These are phyloP conservation scores for Dysphania ambrosioides DNA, from an alignment of 148 eudicot species.

Conservation along the genomic window DNA sequence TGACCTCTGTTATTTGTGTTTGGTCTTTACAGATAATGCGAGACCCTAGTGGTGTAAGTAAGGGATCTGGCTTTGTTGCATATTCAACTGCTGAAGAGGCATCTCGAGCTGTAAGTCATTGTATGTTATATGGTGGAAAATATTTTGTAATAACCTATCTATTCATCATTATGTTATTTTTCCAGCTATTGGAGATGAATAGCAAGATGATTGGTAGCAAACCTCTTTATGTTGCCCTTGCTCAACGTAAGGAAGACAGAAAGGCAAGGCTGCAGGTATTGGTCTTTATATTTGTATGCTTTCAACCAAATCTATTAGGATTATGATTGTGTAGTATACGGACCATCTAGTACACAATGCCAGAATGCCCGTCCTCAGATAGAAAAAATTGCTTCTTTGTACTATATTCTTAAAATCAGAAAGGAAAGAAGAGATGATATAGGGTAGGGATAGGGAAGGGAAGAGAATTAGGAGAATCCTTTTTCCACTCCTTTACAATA, in stretches of 20 bases:
- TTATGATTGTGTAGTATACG: neutral
- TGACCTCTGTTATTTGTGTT: neutral
- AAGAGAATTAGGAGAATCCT: neutral
- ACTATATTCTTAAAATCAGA: neutral
- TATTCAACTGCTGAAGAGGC: slow-evolving; percentile 88
- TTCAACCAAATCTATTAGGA: neutral
- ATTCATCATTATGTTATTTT: slow-evolving; percentile 7
- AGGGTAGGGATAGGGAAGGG: neutral
- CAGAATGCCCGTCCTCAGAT: neutral
- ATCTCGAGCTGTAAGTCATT: slow-evolving; percentile 75
- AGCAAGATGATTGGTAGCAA: slow-evolving; percentile 77
- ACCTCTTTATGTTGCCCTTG: slow-evolving; percentile 89
- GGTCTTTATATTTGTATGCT: neutral
- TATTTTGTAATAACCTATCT: neutral
- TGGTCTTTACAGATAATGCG: slow-evolving; percentile 66
- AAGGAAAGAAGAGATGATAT: neutral
- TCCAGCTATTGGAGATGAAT: slow-evolving; percentile 77
- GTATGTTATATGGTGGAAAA: neutral
- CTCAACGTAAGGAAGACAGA: slow-evolving; percentile 89
- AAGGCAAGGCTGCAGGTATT: slow-evolving; percentile 78
- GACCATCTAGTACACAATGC: neutral
- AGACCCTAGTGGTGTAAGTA: slow-evolving; percentile 76
- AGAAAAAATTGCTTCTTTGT: neutral
- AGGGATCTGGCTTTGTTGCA: slow-evolving; percentile 91
- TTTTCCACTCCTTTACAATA: too few species aligned